Base-by-base conservation (phyloP, 441 rosid species). In the Gossypium davidsonii region DNA sequence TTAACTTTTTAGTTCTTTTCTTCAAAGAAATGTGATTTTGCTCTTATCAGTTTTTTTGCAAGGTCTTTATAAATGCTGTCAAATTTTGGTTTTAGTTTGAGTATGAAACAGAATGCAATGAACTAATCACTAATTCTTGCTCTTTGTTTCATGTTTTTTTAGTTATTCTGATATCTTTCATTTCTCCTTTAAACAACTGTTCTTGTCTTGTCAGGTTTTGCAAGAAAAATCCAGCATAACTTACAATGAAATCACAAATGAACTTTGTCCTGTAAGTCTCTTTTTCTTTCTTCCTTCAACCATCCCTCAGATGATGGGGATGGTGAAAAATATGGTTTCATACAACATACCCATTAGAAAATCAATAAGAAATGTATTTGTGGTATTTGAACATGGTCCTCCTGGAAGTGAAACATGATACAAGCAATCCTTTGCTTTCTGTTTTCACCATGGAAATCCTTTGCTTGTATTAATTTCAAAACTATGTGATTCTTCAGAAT, bases 141-240 rank as follows among this genome's bases (percentile, higher is more conserved):
- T 25, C 23, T 21, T 46, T 9, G 20, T 53, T 55, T 18, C 28
- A 48, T 6, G 42, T 18, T 51, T 62, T 18, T 51, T 62, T 23
- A 26, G 39, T 34, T 34, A 28, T 34, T 63, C 26, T 3, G 17
- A 42, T 70, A 37, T 62, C 48, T 62, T 34, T 51, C 21, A 34
- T 37, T 65, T 64, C 28, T 63, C 70, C 18, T 21, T 21, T 51
- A 59, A 31, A 11, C 55, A 51, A 64, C 62, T 51, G 44, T 0
- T 17, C 10, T 53, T 31, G 20, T 42, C 6, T 37, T 74, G 37
- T 74, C 95, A 96, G 99, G 98, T 94, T 70, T 91, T 91, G 73
- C 96, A 93, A 81, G 83, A 96, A 83, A 96, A 96, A 81, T 91
- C 85, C 73, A 83, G 93, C 83, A 92, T 96, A 78, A 87, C 98